phyloP scores from a whole-genome alignment of 73 alveolate genomes.

The Durusdinium trenchii region DNA sequence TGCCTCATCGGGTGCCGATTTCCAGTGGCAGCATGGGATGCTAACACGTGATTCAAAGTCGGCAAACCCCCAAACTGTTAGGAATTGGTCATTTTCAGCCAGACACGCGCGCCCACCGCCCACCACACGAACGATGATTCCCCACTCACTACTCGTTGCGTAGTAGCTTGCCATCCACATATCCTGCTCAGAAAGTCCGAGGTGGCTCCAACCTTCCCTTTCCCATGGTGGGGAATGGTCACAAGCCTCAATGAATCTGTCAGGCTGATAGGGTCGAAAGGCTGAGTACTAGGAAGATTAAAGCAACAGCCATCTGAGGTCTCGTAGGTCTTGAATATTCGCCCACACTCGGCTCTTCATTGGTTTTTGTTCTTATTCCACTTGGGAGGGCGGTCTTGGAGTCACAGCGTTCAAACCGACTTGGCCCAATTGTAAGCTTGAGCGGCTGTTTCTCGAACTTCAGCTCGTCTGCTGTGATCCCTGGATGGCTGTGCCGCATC shows the following conservation, averaged over 20 bases:
- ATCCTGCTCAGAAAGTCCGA: neutral
- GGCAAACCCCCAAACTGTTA: neutral
- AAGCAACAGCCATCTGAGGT: neutral
- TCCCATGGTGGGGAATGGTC: no score
- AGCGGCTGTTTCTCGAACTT: slow-evolving; percentile 39
- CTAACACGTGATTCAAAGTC: neutral
- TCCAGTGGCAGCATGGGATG: neutral
- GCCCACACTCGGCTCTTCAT: neutral
- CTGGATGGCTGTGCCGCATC: neutral
- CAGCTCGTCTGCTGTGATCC: slow-evolving; percentile 20
- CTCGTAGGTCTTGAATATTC: neutral
- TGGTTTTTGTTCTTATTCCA: neutral
- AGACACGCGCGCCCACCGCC: no score
- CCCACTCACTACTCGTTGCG: neutral
- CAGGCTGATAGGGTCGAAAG: neutral
- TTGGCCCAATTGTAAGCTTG: neutral
- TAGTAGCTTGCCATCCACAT: neutral
- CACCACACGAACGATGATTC: neutral
- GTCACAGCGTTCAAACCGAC: neutral
- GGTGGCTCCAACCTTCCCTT: no score
- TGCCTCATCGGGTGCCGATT: neutral
- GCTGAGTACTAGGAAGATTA: neutral
- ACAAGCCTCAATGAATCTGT: no score
- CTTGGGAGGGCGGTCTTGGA: neutral
- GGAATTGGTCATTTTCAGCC: no score